These are phyloP conservation scores for Ensete glaucum DNA, from an alignment of 176 grass and related monocot genomes.

Conservation along the genomic window DNA sequence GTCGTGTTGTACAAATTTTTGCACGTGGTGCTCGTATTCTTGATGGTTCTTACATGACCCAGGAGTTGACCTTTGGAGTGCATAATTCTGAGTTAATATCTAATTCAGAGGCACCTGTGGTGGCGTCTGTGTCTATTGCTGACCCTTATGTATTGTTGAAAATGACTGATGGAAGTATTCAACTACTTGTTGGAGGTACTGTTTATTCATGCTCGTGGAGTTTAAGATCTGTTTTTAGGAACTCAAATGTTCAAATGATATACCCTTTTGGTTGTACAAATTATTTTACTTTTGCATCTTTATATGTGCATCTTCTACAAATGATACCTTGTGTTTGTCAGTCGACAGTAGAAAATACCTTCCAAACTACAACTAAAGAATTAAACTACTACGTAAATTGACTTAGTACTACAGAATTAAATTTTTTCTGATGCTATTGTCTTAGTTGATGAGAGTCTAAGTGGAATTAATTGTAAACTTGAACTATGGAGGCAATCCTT, in stretches of 20 bases:
- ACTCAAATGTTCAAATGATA: background rate
- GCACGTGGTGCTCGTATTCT: conserved; percentile 84
- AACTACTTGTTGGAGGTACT: conserved; percentile 87
- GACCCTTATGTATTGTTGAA: conserved; percentile 85
- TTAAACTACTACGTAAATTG: background rate
- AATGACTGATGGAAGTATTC: conserved; percentile 89
- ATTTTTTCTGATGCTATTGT: too few relatives aligned
- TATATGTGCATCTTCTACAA: background rate
- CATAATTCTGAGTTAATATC: conserved; percentile 52
- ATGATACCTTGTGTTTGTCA: background rate
- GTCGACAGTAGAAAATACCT: background rate
- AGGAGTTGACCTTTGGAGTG: conserved; percentile 64
- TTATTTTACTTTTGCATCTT: background rate
- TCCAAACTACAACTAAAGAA: background rate
- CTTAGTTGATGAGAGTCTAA: too few relatives aligned
- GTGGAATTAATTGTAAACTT: too few relatives aligned
- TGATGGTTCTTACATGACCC: conserved; percentile 99
- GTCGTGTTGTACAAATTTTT: conserved; percentile 79
- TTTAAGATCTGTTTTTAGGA: background rate
- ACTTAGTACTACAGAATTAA: too few relatives aligned
- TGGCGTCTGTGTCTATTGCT: conserved; percentile 64
- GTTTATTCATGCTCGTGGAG: background rate
- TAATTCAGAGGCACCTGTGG: conserved; percentile 58
- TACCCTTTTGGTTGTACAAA: background rate
- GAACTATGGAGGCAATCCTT: too few relatives aligned